These are phyloP conservation scores for Gossypium raimondii DNA, from an alignment of 345 rosid species.

Conservation along the genomic window DNA sequence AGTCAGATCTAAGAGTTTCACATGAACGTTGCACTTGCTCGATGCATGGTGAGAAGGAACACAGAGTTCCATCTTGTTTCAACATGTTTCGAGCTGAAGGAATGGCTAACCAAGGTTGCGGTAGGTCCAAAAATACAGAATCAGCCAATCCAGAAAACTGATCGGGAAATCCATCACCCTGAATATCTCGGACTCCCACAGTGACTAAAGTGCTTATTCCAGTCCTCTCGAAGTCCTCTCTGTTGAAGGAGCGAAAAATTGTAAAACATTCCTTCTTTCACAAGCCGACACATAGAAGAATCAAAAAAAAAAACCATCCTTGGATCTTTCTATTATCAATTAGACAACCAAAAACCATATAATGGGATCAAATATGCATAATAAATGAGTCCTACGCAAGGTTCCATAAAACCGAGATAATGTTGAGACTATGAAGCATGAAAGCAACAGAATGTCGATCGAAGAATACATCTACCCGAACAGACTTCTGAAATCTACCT, in stretches of 20 bases:
- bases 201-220: conserved; percentile 68
- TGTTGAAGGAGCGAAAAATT: conserved; percentile 18
- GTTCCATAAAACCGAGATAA: neutral
- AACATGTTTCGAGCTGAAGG: conserved; percentile 79
- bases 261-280: neutral
- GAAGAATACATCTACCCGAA: neutral
- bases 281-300: neutral
- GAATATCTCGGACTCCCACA: conserved; percentile 85
- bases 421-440: neutral
- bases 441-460: neutral
- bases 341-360: neutral
- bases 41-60: conserved; percentile 96
- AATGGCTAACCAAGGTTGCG: conserved; percentile 32
- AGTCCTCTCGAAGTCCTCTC: conserved; percentile 83
- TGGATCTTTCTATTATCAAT: neutral
- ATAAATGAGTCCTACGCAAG: neutral
- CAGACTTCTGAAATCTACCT: conserved; percentile 18
- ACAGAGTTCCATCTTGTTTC: conserved; percentile 70
- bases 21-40: conserved; percentile 93
- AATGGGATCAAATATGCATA: neutral
- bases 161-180: conserved; percentile 85
- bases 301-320: neutral
- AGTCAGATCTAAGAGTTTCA: conserved; percentile 62
- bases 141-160: conserved; percentile 40
- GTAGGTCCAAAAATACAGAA: conserved; percentile 4